phyloP scores from a whole-genome alignment of 495 filamentous ascomycete genomes.

The Thozetella sp. region DNA sequence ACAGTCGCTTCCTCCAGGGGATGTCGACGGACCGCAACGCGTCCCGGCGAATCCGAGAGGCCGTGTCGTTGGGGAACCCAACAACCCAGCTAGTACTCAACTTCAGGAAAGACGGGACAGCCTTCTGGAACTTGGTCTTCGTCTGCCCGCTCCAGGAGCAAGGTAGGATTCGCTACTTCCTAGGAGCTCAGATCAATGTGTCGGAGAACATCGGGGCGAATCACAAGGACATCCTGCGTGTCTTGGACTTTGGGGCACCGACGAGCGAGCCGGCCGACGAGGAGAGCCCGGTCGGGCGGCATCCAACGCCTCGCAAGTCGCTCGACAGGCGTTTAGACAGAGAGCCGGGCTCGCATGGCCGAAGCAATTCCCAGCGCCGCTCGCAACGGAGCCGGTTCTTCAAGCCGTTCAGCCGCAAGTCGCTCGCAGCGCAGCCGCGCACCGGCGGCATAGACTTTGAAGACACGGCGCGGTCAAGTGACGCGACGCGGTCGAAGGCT shows the following conservation, averaged over 20 bases:
- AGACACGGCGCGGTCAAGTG: not conserved
- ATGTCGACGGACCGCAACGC: constrained; percentile 42
- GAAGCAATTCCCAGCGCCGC: not conserved
- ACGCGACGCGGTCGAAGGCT: not conserved
- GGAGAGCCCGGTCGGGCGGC: not conserved
- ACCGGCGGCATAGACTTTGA: not conserved
- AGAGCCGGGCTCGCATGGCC: not conserved
- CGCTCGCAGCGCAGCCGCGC: not conserved
- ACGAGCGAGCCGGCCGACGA: constrained; percentile 5
- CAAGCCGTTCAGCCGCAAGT: constrained; percentile 12
- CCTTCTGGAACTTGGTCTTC: constrained; percentile 59
- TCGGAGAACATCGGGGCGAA: constrained; percentile 49
- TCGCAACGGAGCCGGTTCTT: constrained; percentile 24
- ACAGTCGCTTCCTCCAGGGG: constrained; percentile 54
- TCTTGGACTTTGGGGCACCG: constrained; percentile 31
- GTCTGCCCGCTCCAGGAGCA: constrained; percentile 47
- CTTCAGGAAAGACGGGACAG: constrained; percentile 50
- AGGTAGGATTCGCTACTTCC: constrained; percentile 45
- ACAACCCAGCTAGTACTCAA: constrained; percentile 54
- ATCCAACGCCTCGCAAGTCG: not conserved
- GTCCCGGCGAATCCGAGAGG: constrained; percentile 36
- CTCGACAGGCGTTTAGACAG: not conserved
- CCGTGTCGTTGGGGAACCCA: constrained; percentile 42
- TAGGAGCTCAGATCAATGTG: constrained; percentile 60
- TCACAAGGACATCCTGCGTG: constrained; percentile 47